These are phyloP conservation scores for Penicillium sp. DNA, from an alignment of 2,329 filamentous ascomycete genomes.

Conservation along the genomic window DNA sequence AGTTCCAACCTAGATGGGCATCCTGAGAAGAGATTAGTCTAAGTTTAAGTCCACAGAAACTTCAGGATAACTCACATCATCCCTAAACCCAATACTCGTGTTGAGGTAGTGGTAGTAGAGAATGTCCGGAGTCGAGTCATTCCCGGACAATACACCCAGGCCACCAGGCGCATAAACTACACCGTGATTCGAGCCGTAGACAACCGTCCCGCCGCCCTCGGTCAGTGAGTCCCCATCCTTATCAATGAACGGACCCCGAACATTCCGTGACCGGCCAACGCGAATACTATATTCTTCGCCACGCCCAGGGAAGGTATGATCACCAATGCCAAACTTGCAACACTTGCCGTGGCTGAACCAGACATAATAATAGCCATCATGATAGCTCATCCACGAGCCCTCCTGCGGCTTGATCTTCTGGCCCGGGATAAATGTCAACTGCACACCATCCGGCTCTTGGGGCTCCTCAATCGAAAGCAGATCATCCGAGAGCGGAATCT, in stretches of 20 bases:
- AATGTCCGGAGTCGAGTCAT: constrained; percentile 33
- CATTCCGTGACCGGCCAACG: constrained; percentile 38
- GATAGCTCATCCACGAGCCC: constrained; percentile 42
- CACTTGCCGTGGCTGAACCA: constrained; percentile 48
- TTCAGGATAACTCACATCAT: constrained; percentile 27
- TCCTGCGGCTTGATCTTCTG: constrained; percentile 33
- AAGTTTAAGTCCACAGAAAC: neutral
- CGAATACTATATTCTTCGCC: constrained; percentile 42
- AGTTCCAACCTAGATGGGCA: constrained; percentile 43
- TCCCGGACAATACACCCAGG: constrained; percentile 35
- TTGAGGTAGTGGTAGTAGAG: constrained; percentile 48
- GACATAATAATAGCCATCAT: constrained; percentile 41
- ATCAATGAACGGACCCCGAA: constrained; percentile 42
- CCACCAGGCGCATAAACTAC: constrained; percentile 46
- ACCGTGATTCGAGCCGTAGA: constrained; percentile 45
- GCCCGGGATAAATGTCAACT: constrained; percentile 32
- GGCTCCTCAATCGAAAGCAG: constrained; percentile 33
- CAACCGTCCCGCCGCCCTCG: constrained; percentile 38
- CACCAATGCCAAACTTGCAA: constrained; percentile 32
- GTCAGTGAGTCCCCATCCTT: constrained; percentile 29
- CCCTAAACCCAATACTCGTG: constrained; percentile 34
- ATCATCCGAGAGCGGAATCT: constrained; percentile 38
- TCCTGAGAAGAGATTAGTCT: constrained; percentile 27
- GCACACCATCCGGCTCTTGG: constrained; percentile 26
- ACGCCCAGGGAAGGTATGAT: constrained; percentile 27